Base-by-base conservation (phyloP, 2,329 filamentous ascomycete genomes). In the Capronia epimyces region DNA sequence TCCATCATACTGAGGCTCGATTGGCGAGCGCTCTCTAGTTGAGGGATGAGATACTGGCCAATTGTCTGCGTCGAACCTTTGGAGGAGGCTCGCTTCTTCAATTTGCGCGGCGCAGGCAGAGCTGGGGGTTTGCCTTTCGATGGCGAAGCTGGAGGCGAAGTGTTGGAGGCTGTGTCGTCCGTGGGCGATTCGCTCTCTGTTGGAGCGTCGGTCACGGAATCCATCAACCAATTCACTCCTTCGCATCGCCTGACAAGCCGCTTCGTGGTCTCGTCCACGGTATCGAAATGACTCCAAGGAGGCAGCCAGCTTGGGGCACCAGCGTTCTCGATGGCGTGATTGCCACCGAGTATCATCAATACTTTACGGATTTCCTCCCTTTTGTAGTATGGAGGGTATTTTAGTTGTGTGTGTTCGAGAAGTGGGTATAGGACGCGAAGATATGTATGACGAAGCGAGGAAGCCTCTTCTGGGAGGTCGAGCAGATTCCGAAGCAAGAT, bases 401-500 rank as follows among this genome's bases (percentile, higher is more conserved):
- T 86, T 37, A 98, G 80, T 67, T 97, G 93, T 1, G 91, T 96
- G 66, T 98, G 88, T 31, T 87, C 86, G 18, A 98, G 76, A 20
- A 98, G 76, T 0, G 93, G 93, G 64, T 94, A 89, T 10, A 98
- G 74, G 3, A 98, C 93, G 25, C 93, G 84, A 4, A 98, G 78
- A 66, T 98, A 98, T 3, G 93, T 98, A 67, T 98, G 93, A 31
- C 91, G 82, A 50, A 98, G 74, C 2, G 80, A 72, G 12, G 67
- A 62, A 9, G 75, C 82, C 65, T 95, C 91, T 63, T 91, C 85
- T 0, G 94, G 93, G 7, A 98, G 76, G 66, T 98, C 93, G 63
- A 97, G 82, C n/a, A 98, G 76, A 64, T 98, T 98, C 37, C 93
- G 87, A 54, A 98, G 88, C 52, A 98, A 89, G 58, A 98, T 93